Evolutionary conservation across 768 basidiomycete species (phyloP), one percentile per base, ranked within the genome.

Genomic region (Auricularia auricula-judae): DNA sequence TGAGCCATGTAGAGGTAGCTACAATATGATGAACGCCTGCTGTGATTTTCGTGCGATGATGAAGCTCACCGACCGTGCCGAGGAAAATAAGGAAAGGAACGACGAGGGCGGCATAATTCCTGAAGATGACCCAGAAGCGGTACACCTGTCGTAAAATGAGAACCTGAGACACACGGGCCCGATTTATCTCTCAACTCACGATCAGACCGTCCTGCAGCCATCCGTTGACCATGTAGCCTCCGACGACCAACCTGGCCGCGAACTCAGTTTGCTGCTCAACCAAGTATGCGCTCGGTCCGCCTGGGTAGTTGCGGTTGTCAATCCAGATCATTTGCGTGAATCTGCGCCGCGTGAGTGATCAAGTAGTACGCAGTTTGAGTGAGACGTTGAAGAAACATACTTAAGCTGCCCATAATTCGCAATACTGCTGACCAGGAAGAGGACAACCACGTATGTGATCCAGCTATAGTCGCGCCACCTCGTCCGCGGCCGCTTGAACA

Each of bases 41-140:
- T 18, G 23, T 29, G 4, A 59, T 1, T 59, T 8, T 12, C 14
- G 56, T 59, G 4, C 8, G 58, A 2, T 18, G 33, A 39, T 18
- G 8, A 43, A 39, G 33, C 69, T 14, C 64, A 70, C 69, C 66
- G 66, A 73, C 65, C 3, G 69, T 67, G 3, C 67, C 68, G 14
- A 73, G 63, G 63, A 70, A 73, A 36, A 73, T 23, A 7, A 72
- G 34, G 18, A 69, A 42, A 7, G 72, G 72, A 21, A 72, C 44
- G 1, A 67, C 65, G 3, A 72, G 44, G 3, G 71, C 62, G 35
- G 47, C 62, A 42, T 56, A 62, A 3, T 66, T 68, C 33, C 63
- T 64, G 71, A 75, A 79, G 18, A 80, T 67, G 35, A 75, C 68
- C 42, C 66, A 75, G 65, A 75, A 76, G n/a, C 77, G 76, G 63